phyloP scores from a whole-genome alignment of 2,329 filamentous ascomycete species.

The Penicillium sp. region DNA sequence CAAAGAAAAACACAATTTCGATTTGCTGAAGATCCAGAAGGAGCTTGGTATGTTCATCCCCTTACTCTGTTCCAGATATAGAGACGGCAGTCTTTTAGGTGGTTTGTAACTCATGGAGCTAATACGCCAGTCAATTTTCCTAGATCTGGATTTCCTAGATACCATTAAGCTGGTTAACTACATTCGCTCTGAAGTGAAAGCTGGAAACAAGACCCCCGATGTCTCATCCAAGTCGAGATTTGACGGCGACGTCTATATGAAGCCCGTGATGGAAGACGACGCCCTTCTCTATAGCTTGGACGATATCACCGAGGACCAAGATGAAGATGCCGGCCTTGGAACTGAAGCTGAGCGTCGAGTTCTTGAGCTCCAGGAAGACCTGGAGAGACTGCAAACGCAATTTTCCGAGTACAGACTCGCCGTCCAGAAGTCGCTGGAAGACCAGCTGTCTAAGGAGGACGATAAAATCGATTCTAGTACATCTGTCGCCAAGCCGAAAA shows the following conservation, averaged over 20 bases:
- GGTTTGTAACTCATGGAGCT: constrained; percentile 10
- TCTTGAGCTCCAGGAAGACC: constrained; percentile 60
- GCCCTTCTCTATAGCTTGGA: constrained; percentile 83
- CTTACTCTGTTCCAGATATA: neutral
- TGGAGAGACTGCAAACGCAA: constrained; percentile 58
- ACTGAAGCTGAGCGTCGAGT: constrained; percentile 48
- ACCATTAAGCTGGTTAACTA: constrained; percentile 74
- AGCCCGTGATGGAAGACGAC: constrained; percentile 84
- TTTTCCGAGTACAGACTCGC: constrained; percentile 64
- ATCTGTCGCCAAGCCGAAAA: constrained; percentile 18
- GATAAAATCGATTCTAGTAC: constrained; percentile 37
- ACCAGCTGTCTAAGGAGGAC: constrained; percentile 60
- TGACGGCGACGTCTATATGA: constrained; percentile 74
- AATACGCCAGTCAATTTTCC: constrained; percentile 26
- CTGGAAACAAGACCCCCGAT: constrained; percentile 49
- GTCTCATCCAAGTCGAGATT: constrained; percentile 63
- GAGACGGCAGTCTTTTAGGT: neutral
- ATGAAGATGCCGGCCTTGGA: constrained; percentile 24
- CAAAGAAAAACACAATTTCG: constrained; percentile 64
- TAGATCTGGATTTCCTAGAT: constrained; percentile 68
- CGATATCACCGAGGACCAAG: constrained; percentile 59
- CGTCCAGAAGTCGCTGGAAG: constrained; percentile 65
- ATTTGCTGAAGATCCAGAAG: constrained; percentile 61
- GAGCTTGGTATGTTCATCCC: constrained; percentile 43
- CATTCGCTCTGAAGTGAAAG: constrained; percentile 49